A percentile compares a stretch with the other conserved stretches of the same genome.
phyloP scores from a whole-genome alignment of 1,284 basidiomycete species.

The Thelephora terrestris region DNA sequence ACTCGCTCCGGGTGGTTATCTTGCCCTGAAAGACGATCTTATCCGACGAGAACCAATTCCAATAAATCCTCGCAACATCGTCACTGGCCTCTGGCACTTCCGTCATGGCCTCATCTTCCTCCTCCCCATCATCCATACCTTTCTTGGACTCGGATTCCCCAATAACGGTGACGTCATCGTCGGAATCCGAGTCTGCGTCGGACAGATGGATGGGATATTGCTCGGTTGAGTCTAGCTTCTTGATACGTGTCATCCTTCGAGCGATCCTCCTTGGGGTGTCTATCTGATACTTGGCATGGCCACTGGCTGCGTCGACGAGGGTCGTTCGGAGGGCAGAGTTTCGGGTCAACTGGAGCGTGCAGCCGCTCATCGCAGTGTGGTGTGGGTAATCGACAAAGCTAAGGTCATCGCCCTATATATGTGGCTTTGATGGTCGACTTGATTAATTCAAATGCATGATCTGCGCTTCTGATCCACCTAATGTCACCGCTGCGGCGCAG shows the following conservation, averaged over 20 bases:
- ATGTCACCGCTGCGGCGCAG: too few species aligned
- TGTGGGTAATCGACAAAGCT: too few species aligned
- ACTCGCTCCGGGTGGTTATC: not conserved
- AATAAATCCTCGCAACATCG: not conserved
- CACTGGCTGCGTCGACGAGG: not conserved
- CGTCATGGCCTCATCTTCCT: too few species aligned
- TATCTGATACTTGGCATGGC: not conserved
- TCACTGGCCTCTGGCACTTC: not conserved
- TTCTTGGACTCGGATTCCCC: not conserved
- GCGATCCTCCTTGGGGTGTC: not conserved
- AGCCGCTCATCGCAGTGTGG: too few species aligned
- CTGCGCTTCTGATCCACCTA: too few species aligned
- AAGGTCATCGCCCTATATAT: too few species aligned
- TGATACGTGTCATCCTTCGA: not conserved
- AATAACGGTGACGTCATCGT: too few species aligned
- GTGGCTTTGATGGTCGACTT: too few species aligned
- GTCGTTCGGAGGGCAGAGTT: slow-evolving; percentile 1
- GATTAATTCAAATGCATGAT: too few species aligned
- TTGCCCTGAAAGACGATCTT: not conserved
- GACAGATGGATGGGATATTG: too few species aligned
- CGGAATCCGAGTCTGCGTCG: too few species aligned
- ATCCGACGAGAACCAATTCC: not conserved
- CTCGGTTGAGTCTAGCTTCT: not conserved
- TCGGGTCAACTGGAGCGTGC: not conserved
- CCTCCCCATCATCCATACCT: not conserved